A percentile compares a stretch with the other conserved stretches of the same genome.
Conservation (phyloP, 2,329 filamentous ascomycete species). For the Diaporthe amygdali region DNA sequence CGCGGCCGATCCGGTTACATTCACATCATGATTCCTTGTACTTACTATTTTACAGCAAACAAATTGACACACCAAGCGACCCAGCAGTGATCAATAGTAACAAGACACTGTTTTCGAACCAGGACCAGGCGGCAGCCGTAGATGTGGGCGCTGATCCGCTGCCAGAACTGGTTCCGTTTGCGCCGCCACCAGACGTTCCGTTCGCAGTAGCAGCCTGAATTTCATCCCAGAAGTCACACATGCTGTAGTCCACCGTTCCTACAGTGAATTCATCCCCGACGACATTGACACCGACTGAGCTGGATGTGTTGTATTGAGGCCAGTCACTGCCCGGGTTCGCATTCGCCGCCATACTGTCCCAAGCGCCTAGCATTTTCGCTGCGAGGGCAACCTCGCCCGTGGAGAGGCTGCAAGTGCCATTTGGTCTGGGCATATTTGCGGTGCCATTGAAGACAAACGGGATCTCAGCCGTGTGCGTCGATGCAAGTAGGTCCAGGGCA, state of each 20-base stretch:
- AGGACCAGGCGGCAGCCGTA: neutral
- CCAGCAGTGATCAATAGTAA: neutral
- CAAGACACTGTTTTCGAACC: neutral
- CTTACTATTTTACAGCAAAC: neutral
- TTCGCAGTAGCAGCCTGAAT: neutral
- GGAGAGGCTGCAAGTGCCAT: constrained; percentile 33
- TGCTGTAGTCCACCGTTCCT: constrained; percentile 17
- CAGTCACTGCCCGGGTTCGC: constrained; percentile 28
- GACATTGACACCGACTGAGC: constrained; percentile 15
- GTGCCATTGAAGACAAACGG: constrained; percentile 36
- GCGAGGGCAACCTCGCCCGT: constrained; percentile 28
- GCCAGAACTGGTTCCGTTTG: neutral
- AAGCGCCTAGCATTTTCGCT: constrained; percentile 31
- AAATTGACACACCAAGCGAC: neutral
- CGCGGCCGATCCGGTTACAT: no score
- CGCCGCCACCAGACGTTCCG: neutral
- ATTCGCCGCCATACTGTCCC: constrained; percentile 33
- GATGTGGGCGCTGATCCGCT: neutral
- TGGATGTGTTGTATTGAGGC: neutral
- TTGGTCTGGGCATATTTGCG: constrained; percentile 28
- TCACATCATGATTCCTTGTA: neutral
- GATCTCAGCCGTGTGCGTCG: constrained; percentile 35
- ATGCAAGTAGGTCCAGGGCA: constrained; percentile 27
- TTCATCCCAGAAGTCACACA: constrained; percentile 21
- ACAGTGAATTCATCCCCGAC: neutral